Conservation (phyloP, 1,284 basidiomycete genomes). For the Apiotrichum akiyoshidainum region DNA sequence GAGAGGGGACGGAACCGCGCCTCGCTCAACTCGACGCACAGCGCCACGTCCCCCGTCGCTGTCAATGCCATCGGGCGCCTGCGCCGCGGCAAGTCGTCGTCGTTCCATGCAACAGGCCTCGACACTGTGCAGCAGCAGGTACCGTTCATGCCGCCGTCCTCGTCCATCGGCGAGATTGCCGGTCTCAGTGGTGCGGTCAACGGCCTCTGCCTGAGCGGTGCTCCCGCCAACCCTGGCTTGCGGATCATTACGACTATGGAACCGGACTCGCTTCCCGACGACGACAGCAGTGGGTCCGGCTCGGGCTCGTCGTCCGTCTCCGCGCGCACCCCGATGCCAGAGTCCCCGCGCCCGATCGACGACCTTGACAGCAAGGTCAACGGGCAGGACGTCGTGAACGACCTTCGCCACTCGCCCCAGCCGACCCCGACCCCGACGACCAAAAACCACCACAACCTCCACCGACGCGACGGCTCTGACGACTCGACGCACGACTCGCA, state of each 20-base stretch:
- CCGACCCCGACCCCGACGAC: no score
- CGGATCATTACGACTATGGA: conserved; percentile 4
- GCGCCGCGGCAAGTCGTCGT: conserved; percentile 24
- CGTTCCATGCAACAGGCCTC: conserved; percentile 18
- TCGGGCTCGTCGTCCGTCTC: background rate
- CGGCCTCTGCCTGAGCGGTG: background rate
- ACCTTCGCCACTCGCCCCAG: background rate
- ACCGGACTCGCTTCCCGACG: background rate
- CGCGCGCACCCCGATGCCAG: background rate
- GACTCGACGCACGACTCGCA: background rate
- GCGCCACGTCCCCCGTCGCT: background rate
- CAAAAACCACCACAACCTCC: background rate
- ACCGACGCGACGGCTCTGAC: background rate
- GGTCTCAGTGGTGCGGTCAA: background rate
- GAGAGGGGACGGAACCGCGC: background rate
- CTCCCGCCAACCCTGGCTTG: background rate
- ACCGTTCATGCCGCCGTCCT: background rate
- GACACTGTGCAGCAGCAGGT: conserved; percentile 5
- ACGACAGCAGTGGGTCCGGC: conserved; percentile 12
- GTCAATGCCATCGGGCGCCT: conserved; percentile 7
- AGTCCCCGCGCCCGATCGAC: background rate
- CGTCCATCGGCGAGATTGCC: background rate
- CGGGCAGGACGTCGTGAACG: background rate
- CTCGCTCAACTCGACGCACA: background rate
- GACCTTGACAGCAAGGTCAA: background rate